phyloP scores from a whole-genome alignment of 148 eudicot genomes.

The Talinum fruticosum region DNA sequence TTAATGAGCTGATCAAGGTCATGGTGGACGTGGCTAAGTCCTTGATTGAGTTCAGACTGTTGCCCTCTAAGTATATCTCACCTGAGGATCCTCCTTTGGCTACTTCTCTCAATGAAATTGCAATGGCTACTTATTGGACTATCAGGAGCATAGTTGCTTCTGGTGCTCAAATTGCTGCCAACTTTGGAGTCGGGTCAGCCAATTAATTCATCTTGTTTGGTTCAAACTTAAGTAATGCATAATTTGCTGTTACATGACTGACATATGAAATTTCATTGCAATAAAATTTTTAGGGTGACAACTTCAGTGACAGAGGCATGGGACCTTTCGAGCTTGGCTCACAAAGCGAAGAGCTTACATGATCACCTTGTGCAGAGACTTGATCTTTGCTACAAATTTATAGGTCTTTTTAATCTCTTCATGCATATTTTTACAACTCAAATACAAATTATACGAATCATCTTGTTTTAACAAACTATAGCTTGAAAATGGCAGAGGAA shows the following conservation, averaged over 20 bases:
- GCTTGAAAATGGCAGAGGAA: slow-evolving; percentile 1
- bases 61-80: slow-evolving; percentile 19
- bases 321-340: slow-evolving; percentile 10
- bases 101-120: slow-evolving; percentile 8
- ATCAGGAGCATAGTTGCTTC: slow-evolving; percentile 16
- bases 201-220: too few relatives aligned
- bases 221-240: too few relatives aligned
- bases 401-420: background rate
- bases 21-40: slow-evolving; percentile 18
- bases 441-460: too few relatives aligned
- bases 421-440: too few relatives aligned
- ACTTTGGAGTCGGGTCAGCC: slow-evolving; percentile 17
- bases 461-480: background rate
- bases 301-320: slow-evolving; percentile 9
- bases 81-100: slow-evolving; percentile 19
- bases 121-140: slow-evolving; percentile 19
- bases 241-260: too few relatives aligned
- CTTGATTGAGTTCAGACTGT: slow-evolving; percentile 10
- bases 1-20: slow-evolving; percentile 5
- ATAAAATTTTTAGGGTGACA: too few relatives aligned
- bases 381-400: slow-evolving; percentile 11
- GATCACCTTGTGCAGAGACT: slow-evolving; percentile 12
- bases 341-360: slow-evolving; percentile 17
- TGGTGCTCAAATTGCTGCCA: slow-evolving; percentile 20
- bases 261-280: too few relatives aligned